These are phyloP conservation scores for Psilocybe mexicana DNA, from an alignment of 1,284 basidiomycete species.

Conservation along the genomic window DNA sequence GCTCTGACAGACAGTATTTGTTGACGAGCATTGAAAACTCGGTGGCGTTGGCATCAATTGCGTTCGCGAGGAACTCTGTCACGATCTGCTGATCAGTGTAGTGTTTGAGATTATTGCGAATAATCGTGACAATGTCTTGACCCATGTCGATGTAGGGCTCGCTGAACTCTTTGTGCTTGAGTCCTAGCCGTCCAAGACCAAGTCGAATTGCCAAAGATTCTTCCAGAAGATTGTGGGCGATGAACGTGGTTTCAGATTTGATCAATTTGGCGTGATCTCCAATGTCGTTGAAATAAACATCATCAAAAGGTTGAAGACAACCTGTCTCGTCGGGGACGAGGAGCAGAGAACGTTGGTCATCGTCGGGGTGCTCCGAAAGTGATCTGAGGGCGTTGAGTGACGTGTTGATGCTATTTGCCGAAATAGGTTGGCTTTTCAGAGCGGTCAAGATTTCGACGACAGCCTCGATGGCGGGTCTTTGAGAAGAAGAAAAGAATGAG, in stretches of 20 bases:
- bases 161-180: conserved; percentile 27
- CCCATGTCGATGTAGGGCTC: conserved; percentile 33
- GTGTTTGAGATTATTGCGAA: conserved; percentile 36
- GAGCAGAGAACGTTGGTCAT: conserved; percentile 26
- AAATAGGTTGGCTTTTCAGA: conserved; percentile 16
- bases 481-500: not conserved
- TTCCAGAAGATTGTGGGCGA: conserved; percentile 35
- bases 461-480: conserved; percentile 32
- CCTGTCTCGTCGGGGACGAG: conserved; percentile 34
- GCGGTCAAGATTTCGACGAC: conserved; percentile 29
- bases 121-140: conserved; percentile 32
- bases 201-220: conserved; percentile 34
- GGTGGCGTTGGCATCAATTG: conserved; percentile 45
- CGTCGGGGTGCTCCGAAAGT: conserved; percentile 24
- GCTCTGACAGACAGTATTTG: conserved; percentile 18
- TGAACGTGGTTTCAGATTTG: conserved; percentile 15
- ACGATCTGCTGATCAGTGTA: conserved; percentile 43
- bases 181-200: conserved; percentile 34
- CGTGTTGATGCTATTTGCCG: conserved; percentile 19
- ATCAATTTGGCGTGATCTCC: conserved; percentile 29
- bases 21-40: conserved; percentile 41
- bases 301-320: conserved; percentile 27
- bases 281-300: conserved; percentile 41
- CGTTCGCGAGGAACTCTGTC: conserved; percentile 52
- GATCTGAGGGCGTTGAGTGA: conserved; percentile 30